Evolutionary conservation across 148 eudicot species (phyloP).

Genomic region (Cornus controversa): DNA sequence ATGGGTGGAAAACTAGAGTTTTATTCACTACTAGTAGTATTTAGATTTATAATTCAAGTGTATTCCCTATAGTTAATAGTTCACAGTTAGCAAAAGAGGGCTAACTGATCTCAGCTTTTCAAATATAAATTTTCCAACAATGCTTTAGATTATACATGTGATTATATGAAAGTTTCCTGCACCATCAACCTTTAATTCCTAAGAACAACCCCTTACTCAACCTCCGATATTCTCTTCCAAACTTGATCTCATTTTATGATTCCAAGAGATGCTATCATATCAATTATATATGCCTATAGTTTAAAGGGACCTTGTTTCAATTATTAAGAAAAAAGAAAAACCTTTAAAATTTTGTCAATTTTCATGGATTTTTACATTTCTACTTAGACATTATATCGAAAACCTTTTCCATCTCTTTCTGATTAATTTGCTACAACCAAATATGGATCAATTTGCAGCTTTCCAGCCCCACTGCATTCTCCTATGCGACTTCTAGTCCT

Average conservation of each 20-base stretch:
- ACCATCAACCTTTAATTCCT: too few relatives aligned
- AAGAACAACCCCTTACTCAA: neutral
- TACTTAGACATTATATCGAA: too few relatives aligned
- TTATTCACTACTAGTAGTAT: too few relatives aligned
- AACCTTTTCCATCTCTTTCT: neutral
- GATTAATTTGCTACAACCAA: neutral
- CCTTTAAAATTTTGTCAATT: too few relatives aligned
- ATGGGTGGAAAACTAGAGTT: too few relatives aligned
- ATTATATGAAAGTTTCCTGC: too few relatives aligned
- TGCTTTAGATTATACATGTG: neutral
- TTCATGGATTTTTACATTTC: too few relatives aligned
- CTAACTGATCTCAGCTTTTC: neutral
- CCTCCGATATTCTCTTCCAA: neutral
- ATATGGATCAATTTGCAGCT: neutral
- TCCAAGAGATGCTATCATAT: too few relatives aligned
- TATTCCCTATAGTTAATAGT: too few relatives aligned
- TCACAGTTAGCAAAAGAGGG: neutral
- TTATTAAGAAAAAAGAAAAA: too few relatives aligned
- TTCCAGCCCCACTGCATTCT: conserved; percentile 7
- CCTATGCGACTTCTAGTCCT: conserved; percentile 14
- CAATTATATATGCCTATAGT: too few relatives aligned
- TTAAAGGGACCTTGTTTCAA: neutral
- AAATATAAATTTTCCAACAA: neutral
- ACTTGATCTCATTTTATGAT: neutral
- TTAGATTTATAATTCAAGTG: neutral